Evolutionary conservation across 2,329 filamentous ascomycete genomes (phyloP).

Genomic region (Exophiala aquamarina): DNA sequence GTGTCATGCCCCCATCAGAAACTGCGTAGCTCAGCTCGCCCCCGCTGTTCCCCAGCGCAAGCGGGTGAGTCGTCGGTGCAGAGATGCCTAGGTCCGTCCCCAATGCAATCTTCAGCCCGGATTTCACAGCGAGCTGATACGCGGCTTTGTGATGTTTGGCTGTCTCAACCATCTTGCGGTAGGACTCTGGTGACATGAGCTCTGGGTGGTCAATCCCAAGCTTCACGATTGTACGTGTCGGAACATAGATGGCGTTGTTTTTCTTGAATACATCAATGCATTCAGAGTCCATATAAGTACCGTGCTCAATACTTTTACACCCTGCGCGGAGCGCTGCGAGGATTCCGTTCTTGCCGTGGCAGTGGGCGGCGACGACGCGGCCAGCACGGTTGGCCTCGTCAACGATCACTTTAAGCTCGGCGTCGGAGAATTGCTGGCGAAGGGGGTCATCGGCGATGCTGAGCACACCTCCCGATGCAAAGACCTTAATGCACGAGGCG

Average conservation of each 20-base stretch:
- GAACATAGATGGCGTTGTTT: slow-evolving; percentile 45
- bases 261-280: slow-evolving; percentile 45
- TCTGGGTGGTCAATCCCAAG: slow-evolving; percentile 36
- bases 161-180: slow-evolving; percentile 42
- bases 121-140: slow-evolving; percentile 44
- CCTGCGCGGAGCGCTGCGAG: slow-evolving; percentile 46
- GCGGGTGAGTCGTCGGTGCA: slow-evolving; percentile 32
- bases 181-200: slow-evolving; percentile 34
- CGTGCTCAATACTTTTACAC: slow-evolving; percentile 50
- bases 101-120: slow-evolving; percentile 48
- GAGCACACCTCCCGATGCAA: slow-evolving; percentile 46
- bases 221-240: slow-evolving; percentile 47
- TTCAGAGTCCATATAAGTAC: slow-evolving; percentile 50
- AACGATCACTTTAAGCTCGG: slow-evolving; percentile 46
- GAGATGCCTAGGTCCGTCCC: slow-evolving; percentile 49
- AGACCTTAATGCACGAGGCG: slow-evolving; percentile 51
- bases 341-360: slow-evolving; percentile 50
- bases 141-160: slow-evolving; percentile 38
- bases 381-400: slow-evolving; percentile 43
- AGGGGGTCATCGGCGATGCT: slow-evolving; percentile 45
- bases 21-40: slow-evolving; percentile 51
- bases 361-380: slow-evolving; percentile 45
- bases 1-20: slow-evolving; percentile 47
- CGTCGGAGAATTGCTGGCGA: slow-evolving; percentile 46
- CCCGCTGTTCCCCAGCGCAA: slow-evolving; percentile 45